Evolutionary conservation across 768 basidiomycete genomes (phyloP), one percentile per base, ranked within the genome.

Genomic region (Psilocybe azurescens): DNA sequence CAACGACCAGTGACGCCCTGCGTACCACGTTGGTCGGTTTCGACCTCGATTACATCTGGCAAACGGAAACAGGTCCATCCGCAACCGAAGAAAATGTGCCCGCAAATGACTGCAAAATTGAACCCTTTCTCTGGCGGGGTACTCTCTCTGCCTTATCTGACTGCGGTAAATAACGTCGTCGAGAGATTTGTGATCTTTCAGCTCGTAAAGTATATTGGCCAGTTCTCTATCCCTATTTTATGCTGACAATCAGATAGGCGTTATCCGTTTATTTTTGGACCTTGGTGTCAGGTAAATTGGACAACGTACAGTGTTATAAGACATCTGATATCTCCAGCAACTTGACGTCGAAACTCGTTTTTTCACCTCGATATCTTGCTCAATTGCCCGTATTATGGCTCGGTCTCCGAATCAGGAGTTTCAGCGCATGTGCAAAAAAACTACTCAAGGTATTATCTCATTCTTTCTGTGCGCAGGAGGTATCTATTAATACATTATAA

Each of bases 241-340:
- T 16, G 33, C 20, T 70, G 49, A 55, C 20, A 36, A 38, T 55
- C 65, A 46, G 33, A 66, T 33, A 93, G 92, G 68, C 86, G 87
- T 2, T 92, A 93, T 75, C 92, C 92, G 20, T 78, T 91, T 41
- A 83, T 93, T 59, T 94, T 93, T 71, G 92, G 92, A 2, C 73
- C 79, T 29, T 87, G 87, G 86, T 78, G 81, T 69, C 81, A 81
- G 78, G 91, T 89, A 77, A 9, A 18, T n/a, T n/a, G n/a, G 11
- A 36, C 18, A 46, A 16, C 51, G 47, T 28, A 30, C 53, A 60
- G 30, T 28, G 18, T 24, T 30, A 3, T 7, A 39, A 47, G 49
- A 32, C 29, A 39, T 32, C 14, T 46, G 13, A 44, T 47, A 56
- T 41, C n/a, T 54, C 38, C 52, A 91, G 89, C 85, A 84, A 78